Percentiles rank a stretch among this genome's conserved stretches.
Conservation (phyloP, 2,329 filamentous ascomycete species). For the Leptoxyphium fumago region DNA sequence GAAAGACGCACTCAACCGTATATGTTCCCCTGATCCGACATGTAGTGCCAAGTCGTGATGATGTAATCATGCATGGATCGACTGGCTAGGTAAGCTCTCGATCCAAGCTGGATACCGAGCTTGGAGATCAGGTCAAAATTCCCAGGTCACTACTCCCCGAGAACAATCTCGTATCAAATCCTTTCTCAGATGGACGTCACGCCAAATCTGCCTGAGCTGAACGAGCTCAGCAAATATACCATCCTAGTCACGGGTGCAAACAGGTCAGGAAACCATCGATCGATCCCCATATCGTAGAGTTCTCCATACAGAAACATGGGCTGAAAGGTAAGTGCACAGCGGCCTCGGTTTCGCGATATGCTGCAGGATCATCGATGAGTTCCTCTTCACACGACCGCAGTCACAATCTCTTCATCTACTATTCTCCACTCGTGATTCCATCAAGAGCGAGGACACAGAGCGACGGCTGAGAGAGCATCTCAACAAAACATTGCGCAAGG, state of each 20-base stretch:
- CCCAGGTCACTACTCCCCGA: no score
- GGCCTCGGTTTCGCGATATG: constrained; percentile 77
- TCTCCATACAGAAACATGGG: neutral
- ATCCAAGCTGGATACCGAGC: no score
- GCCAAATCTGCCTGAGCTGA: neutral
- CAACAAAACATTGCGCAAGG: constrained; percentile 27
- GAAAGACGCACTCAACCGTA: no score
- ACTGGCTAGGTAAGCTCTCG: no score
- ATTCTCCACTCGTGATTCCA: constrained; percentile 62
- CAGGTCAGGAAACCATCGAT: constrained; percentile 42
- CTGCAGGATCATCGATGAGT: constrained; percentile 78
- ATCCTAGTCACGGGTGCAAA: constrained; percentile 76
- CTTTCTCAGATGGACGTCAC: neutral
- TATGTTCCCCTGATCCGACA: no score
- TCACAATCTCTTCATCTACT: constrained; percentile 62
- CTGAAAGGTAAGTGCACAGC: constrained; percentile 32
- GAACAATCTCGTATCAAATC: neutral
- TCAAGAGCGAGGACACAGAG: constrained; percentile 47
- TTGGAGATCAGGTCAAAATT: no score
- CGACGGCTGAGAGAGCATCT: constrained; percentile 45
- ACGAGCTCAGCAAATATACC: constrained; percentile 19
- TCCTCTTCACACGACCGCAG: constrained; percentile 53
- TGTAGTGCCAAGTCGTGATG: no score
- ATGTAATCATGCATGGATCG: no score
- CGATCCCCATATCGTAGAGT: neutral